Percentiles rank a stretch among this genome's conserved stretches.
These are phyloP conservation scores for Wickerhamiella azyma DNA, from an alignment of 805 yeast species.

Conservation along the genomic window DNA sequence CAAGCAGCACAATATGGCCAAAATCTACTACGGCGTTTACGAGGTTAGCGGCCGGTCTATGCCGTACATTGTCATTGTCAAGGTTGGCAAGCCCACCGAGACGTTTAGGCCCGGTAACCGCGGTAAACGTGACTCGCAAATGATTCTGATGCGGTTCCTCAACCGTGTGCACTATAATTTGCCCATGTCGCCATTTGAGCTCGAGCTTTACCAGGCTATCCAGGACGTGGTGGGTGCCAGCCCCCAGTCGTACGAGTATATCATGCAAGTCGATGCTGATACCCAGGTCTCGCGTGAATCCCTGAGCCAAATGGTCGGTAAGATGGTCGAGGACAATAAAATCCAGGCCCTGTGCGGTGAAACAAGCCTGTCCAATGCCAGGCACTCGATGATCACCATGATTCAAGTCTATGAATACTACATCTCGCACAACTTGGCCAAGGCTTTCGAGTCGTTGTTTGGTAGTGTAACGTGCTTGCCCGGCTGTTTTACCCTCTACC, in stretches of 20 bases:
- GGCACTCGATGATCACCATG: constrained; percentile 40
- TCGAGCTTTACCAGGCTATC: constrained; percentile 39
- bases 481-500: constrained; percentile 48
- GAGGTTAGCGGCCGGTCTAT: constrained; percentile 43
- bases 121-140: constrained; percentile 53
- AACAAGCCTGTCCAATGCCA: constrained; percentile 42
- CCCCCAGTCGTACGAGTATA: constrained; percentile 41
- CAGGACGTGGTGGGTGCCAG: constrained; percentile 46
- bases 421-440: constrained; percentile 49
- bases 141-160: constrained; percentile 45
- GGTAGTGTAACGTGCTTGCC: constrained; percentile 56
- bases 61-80: constrained; percentile 42
- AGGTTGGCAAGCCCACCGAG: constrained; percentile 49
- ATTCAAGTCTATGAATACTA: constrained; percentile 53
- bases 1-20: constrained; percentile 51
- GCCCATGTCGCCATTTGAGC: constrained; percentile 47
- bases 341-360: constrained; percentile 53
- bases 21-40: constrained; percentile 45
- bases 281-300: constrained; percentile 43
- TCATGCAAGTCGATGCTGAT: constrained; percentile 53
- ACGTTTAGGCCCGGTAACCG: constrained; percentile 47
- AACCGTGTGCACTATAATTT: constrained; percentile 47
- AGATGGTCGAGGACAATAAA: constrained; percentile 40
- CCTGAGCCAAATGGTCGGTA: constrained; percentile 40
- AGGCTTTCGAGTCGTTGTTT: constrained; percentile 48